Evolutionary conservation across 2,329 filamentous ascomycete species (phyloP).

Genomic region (Aspergillus amoenus): DNA sequence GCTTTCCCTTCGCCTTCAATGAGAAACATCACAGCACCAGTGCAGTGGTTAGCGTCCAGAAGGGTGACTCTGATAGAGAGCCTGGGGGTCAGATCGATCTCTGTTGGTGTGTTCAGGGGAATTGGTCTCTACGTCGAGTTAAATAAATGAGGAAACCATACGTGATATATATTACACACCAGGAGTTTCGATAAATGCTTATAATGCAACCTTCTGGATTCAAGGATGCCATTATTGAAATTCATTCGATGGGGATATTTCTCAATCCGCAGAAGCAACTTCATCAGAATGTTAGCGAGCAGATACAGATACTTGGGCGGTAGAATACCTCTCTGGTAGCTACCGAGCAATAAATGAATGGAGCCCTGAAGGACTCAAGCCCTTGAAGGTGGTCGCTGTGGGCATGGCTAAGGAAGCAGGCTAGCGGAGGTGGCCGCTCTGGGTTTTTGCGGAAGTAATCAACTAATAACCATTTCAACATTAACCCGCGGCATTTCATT

Average conservation of each 20-base stretch:
- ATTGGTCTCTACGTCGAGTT: slow-evolving; percentile 64
- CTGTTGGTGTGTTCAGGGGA: slow-evolving; percentile 75
- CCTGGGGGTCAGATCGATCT: slow-evolving; percentile 70
- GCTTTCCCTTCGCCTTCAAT: slow-evolving; percentile 73
- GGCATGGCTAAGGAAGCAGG: slow-evolving; percentile 87
- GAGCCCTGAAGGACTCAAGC: slow-evolving; percentile 71
- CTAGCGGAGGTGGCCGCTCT: slow-evolving; percentile 62
- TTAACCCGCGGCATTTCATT: neutral
- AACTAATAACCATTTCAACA: slow-evolving; percentile 49
- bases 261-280: slow-evolving; percentile 75
- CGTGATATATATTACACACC: slow-evolving; percentile 36
- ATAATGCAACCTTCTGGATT: slow-evolving; percentile 72
- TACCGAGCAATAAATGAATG: slow-evolving; percentile 87
- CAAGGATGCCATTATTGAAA: slow-evolving; percentile 73
- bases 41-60: slow-evolving; percentile 89
- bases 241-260: slow-evolving; percentile 79
- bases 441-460: slow-evolving; percentile 72
- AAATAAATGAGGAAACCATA: neutral
- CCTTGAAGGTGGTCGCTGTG: slow-evolving; percentile 88
- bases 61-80: slow-evolving; percentile 75
- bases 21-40: slow-evolving; percentile 88
- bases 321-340: slow-evolving; percentile 67
- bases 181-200: slow-evolving; percentile 71
- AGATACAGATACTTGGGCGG: neutral
- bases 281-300: neutral